Evolutionary conservation across 345 rosid species (phyloP), one percentile per base, ranked within the genome.

Genomic region (Psidium friedrichsthalianum): DNA sequence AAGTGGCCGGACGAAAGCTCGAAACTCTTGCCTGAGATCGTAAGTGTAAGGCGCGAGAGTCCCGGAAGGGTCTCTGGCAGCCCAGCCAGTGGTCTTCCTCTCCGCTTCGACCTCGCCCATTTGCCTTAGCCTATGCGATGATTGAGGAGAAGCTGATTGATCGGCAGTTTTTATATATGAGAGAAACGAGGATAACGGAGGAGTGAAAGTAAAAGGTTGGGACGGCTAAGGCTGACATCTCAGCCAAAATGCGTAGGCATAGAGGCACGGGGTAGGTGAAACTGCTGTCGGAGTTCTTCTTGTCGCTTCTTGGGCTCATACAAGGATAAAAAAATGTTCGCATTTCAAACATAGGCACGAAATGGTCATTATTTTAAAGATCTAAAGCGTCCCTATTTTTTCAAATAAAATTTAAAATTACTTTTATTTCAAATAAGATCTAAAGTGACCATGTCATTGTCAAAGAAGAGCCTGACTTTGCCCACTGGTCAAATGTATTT

Each of bases 61-160:
- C 2, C 98, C 98, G 18, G 98, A 94, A 8, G 98, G 89, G 53
- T 94, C 96, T 90, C 92, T 89, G 4, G 98, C 98, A 51, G 98
- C 98, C 95, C 93, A 94, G 18, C 98, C 98, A 1, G 88, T 86
- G 40, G 89, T 89, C 49, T 88, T 92, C 87, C 90, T 92, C 89
- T 91, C 95, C 12, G 78, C 53, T 25, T 90, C 91, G 56, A 84
- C 25, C 83, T 88, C 87, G 51, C 90, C 92, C 96, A 94, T 94
- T 84, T 85, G 80, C 47, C 47, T 11, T 21, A 18, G 13, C 40
- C 80, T 4, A 3, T 36, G 47, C 25, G 47, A 5, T 69, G 47
- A 69, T 69, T 36, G 47, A 36, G 47, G 80, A 36, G 25, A 69
- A 36, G 80, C 6, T 36, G 80, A 36, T 36, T 69, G 80, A 36